A percentile compares a stretch with the other conserved stretches of the same genome.
phyloP scores from a whole-genome alignment of 1,284 basidiomycete genomes.

The Microbotryum violaceum region DNA sequence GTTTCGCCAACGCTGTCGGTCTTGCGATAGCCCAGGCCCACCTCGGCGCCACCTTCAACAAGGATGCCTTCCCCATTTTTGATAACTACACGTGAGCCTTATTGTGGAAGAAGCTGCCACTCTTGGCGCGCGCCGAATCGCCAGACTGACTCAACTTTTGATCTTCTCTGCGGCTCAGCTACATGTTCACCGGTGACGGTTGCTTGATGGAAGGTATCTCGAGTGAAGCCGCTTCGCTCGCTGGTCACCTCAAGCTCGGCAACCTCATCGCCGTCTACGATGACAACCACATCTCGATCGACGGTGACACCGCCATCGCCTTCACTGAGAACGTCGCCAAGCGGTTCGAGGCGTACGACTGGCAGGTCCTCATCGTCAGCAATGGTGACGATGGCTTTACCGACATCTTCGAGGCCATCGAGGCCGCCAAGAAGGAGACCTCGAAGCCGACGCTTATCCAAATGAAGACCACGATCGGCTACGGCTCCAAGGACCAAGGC shows the following conservation, averaged over 20 bases:
- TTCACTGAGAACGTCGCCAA: constrained; percentile 90
- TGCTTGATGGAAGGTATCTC: constrained; percentile 95
- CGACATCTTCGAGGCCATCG: constrained; percentile 71
- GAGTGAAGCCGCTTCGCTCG: constrained; percentile 80
- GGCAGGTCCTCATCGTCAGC: constrained; percentile 66
- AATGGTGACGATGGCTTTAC: constrained; percentile 57
- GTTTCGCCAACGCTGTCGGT: constrained; percentile 82
- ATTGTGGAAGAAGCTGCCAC: no score
- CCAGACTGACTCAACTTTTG: constrained; percentile 18
- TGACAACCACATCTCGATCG: constrained; percentile 89
- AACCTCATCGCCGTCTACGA: constrained; percentile 89
- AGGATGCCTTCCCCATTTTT: constrained; percentile 71
- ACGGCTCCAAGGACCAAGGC: constrained; percentile 83
- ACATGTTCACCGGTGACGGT: constrained; percentile 78
- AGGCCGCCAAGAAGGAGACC: constrained; percentile 64
- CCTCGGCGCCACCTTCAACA: constrained; percentile 81
- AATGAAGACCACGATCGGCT: constrained; percentile 79
- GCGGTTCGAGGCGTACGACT: constrained; percentile 83
- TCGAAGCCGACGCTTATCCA: constrained; percentile 75
- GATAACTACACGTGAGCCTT: constrained; percentile 83
- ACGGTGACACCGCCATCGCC: constrained; percentile 81
- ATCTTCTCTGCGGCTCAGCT: constrained; percentile 42
- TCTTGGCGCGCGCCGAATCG: neutral
- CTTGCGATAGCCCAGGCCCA: constrained; percentile 89
- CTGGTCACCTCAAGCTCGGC: constrained; percentile 84